phyloP scores from a whole-genome alignment of 2,329 filamentous ascomycete species.

The Penicillium glabrum region DNA sequence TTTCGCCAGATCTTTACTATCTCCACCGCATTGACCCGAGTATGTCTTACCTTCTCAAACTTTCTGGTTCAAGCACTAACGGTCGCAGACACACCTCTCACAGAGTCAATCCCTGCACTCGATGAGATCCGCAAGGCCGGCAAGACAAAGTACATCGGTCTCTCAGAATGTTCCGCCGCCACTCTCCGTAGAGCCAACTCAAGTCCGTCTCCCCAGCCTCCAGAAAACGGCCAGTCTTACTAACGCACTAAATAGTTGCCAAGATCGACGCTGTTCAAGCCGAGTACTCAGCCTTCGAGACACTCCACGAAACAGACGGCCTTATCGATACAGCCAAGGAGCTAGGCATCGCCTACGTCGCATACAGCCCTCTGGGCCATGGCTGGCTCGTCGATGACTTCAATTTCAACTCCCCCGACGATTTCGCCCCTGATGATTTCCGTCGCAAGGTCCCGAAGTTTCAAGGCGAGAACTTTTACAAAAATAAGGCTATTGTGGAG shows the following conservation, averaged over 20 bases:
- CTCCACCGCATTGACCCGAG: conserved; percentile 48
- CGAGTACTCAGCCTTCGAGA: conserved; percentile 48
- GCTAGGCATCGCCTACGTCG: conserved; percentile 45
- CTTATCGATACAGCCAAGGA: conserved; percentile 46
- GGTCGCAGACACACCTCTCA: conserved; percentile 42
- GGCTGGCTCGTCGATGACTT: conserved; percentile 51
- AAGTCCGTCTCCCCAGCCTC: conserved; percentile 29
- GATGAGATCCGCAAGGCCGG: conserved; percentile 48
- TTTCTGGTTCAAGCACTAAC: neutral
- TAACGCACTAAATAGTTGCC: conserved; percentile 37
- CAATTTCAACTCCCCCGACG: conserved; percentile 44
- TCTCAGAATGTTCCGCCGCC: conserved; percentile 49
- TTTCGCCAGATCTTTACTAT: conserved; percentile 49
- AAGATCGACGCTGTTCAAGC: conserved; percentile 50
- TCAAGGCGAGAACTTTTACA: conserved; percentile 49
- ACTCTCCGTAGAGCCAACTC: conserved; percentile 49
- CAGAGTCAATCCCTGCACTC: conserved; percentile 50
- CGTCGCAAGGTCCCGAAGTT: conserved; percentile 35
- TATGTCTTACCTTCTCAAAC: conserved; percentile 17
- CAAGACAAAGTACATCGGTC: conserved; percentile 52
- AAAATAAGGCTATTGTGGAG: conserved; percentile 44
- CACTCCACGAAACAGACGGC: conserved; percentile 41
- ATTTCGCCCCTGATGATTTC: conserved; percentile 47
- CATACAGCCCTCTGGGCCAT: conserved; percentile 50
- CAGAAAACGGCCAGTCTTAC: neutral